A percentile compares a stretch with the other conserved stretches of the same genome.
phyloP scores from a whole-genome alignment of 225 moss, liverwort and hornwort genomes.

The Ulota crispa region DNA sequence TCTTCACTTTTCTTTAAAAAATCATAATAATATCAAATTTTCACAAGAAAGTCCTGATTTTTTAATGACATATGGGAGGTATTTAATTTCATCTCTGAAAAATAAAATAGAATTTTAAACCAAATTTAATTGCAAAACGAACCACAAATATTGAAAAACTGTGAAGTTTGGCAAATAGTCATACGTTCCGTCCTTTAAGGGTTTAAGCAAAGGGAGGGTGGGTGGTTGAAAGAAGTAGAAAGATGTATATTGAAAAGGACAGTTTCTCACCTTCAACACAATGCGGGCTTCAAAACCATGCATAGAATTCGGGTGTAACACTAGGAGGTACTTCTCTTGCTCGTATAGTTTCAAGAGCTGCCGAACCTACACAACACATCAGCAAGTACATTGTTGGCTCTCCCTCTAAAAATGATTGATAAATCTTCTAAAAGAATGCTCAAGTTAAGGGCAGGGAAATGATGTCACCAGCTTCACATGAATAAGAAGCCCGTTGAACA shows the following conservation, averaged over 20 bases:
- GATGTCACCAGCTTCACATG: neutral
- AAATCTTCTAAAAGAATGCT: neutral
- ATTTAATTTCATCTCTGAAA: too few species aligned
- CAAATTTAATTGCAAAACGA: too few species aligned
- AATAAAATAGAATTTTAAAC: too few species aligned
- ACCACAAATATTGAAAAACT: too few species aligned
- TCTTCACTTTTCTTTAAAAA: too few species aligned
- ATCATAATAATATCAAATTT: too few species aligned
- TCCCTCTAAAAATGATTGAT: neutral
- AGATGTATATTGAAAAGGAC: neutral
- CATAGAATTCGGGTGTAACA: slow-evolving; percentile 47
- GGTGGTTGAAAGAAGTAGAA: neutral
- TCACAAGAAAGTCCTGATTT: too few species aligned
- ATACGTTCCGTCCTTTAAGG: too few species aligned
- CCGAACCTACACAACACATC: slow-evolving; percentile 45
- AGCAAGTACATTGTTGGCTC: slow-evolving; percentile 4
- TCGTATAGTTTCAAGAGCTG: slow-evolving; percentile 50
- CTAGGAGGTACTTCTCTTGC: slow-evolving; percentile 51
- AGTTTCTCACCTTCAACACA: slow-evolving; percentile 48
- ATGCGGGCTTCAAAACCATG: slow-evolving; percentile 56
- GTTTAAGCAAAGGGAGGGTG: neutral
- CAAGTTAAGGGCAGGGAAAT: slow-evolving; percentile 1
- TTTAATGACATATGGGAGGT: too few species aligned
- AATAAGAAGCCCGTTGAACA: neutral
- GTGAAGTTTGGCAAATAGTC: too few species aligned